Evolutionary conservation across 768 basidiomycete species (phyloP), one percentile per base, ranked within the genome.

Genomic region (Harrya chromipes): DNA sequence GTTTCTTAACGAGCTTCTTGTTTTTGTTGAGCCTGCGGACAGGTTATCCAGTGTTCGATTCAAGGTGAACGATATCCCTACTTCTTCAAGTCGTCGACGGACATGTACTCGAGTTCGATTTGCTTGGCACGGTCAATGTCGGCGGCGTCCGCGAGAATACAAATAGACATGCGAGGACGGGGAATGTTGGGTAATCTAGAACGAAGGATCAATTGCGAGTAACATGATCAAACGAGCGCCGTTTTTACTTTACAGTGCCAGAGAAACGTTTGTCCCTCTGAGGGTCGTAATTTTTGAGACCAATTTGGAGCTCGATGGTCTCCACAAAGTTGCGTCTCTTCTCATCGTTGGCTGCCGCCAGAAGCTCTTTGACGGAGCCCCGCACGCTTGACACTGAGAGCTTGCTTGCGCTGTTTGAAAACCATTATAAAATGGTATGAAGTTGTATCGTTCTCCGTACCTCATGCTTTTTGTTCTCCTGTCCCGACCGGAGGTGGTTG

Each of bases 221-320:
- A 39, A 8, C 12, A 27, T n/a, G 12, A 6, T 38, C 19, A 6
- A 1, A 40, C 29, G 24, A 41, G 34, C 10, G 9, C 1, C 1
- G 13, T 9, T 70, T 80, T 53, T 58, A 94, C 94, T 94, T 95
- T 75, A 95, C 92, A 43, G 93, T 97, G 66, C 93, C 93, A 58
- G 92, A 94, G 90, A 99, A 98, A 92, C 97, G 97, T 81, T 98
- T 99, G 75, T 99, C 97, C 58, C 97, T 81, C 84, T 98, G 97
- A 62, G 97, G 95, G 73, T 99, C 94, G 78, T 97, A 97, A 83
- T 97, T 97, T 80, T 95, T 97, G 66, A 97, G 82, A 60, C 94
- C 94, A 62, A 97, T 90, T 72, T 95, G 93, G 61, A 97, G 81
- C 72, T 97, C 94, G 67, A 95, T 85, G 50, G 94, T 97, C 81